Base-by-base conservation (phyloP, 257 asterid genomes). In the Cruciata laevipes region DNA sequence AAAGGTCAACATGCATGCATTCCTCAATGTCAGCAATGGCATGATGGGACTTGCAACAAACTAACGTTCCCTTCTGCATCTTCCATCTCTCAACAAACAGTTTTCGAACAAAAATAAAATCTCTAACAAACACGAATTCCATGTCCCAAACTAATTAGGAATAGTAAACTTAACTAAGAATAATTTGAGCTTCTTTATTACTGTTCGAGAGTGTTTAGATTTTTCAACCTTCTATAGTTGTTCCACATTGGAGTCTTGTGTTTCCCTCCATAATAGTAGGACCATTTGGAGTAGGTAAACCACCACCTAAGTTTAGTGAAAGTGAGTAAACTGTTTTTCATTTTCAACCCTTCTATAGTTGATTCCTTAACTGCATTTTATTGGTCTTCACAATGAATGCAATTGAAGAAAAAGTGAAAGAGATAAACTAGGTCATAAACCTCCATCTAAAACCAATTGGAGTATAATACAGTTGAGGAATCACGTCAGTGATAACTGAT, bases 1-100 rank as follows among this genome's bases (percentile, higher is more conserved):
- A 21, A 56, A 58, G 16, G 63, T 58, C 63, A 58, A 58, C 25
- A 11, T 58, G 35, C 63, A 58, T 58, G 63, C 33, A 24, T 58
- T 30, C 55, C 55, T 16, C n/a, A 7, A 25, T 23, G 58, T 42
- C 14, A 55, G 60, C 62, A 57, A 21, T 14, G 17, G 51, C 8
- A 47, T 58, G 35, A 58, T 25, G n/a, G 35, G 35, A 58, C 63
- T 58, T 47, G n/a, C 55, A 47, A 7, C 55, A 58, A 58, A 58
- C 61, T 8, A 56, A 55, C 27, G 30, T 24, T 20, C 30, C 32
- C 61, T 8, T 20, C 30, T 11, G 31, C 61, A 56, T 23, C 32
- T 23, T 12, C 61, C 61, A 23, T 8, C 32, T 56, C 31, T 9
- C 16, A 23, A 56, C 27, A 21, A 27, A 27, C 30, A 27, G 30